These are phyloP conservation scores for Aspergillus tanneri DNA, from an alignment of 2,329 filamentous ascomycete species.

Conservation along the genomic window DNA sequence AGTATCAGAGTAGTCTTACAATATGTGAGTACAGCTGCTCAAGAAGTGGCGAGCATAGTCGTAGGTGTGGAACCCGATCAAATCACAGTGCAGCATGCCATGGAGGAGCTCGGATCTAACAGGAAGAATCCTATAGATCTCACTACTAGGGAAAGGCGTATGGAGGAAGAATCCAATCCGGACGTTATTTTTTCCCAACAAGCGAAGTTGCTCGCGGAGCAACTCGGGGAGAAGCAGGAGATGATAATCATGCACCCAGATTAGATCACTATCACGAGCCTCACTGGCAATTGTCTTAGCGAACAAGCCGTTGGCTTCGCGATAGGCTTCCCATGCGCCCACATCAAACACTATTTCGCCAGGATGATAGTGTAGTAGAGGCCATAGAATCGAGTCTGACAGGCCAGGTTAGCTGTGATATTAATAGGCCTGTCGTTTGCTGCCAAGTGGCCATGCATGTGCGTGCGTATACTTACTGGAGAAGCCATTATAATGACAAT, in stretches of 20 bases:
- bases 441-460: neutral
- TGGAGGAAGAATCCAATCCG: conserved; percentile 97
- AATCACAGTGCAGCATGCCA: conserved; percentile 82
- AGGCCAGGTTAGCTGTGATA: conserved; percentile 2
- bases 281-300: conserved; percentile 80
- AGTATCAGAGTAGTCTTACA: too few relatives aligned
- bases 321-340: conserved; percentile 84
- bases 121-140: conserved; percentile 91
- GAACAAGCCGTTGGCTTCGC: conserved; percentile 84
- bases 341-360: conserved; percentile 97
- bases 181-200: conserved; percentile 72
- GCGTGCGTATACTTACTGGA: conserved; percentile 64
- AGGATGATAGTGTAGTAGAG: conserved; percentile 94
- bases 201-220: conserved; percentile 80
- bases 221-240: conserved; percentile 91
- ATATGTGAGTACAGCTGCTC: conserved; percentile 85
- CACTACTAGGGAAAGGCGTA: conserved; percentile 89
- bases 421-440: neutral
- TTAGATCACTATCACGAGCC: conserved; percentile 82
- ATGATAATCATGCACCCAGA: conserved; percentile 97
- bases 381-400: conserved; percentile 89
- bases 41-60: conserved; percentile 94
- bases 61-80: conserved; percentile 95
- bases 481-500: conserved; percentile 94
- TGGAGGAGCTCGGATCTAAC: conserved; percentile 81